These are phyloP conservation scores for Ganoderma sp. DNA, from an alignment of 1,284 basidiomycete genomes.

Conservation along the genomic window DNA sequence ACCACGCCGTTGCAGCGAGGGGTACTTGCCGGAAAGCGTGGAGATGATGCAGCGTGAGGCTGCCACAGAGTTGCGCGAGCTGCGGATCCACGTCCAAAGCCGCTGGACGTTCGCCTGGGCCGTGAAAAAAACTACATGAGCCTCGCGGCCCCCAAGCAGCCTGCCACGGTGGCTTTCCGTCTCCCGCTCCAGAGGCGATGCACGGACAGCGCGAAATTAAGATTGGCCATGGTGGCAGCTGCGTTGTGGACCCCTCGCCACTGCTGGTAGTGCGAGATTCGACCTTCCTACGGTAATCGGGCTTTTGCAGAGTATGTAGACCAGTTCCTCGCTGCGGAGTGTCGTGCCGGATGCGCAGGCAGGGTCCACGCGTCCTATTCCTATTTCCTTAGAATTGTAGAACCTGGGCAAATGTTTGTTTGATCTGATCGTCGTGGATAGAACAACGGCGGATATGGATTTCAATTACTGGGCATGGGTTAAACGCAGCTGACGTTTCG, in stretches of 20 bases:
- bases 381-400: background rate
- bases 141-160: background rate
- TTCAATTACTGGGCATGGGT: background rate
- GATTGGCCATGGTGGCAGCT: background rate
- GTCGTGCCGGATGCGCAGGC: background rate
- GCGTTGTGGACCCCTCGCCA: background rate
- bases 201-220: background rate
- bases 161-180: background rate
- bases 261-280: background rate
- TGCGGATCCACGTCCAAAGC: constrained; percentile 39
- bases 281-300: background rate
- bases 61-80: constrained; percentile 38
- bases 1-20: constrained; percentile 35
- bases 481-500: background rate
- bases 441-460: background rate
- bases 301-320: background rate
- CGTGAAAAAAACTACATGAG: constrained; percentile 34
- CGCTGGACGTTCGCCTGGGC: constrained; percentile 46
- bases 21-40: constrained; percentile 41
- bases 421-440: background rate
- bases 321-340: background rate
- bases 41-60: constrained; percentile 42
- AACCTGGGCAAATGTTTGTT: background rate
- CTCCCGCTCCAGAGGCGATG: constrained; percentile 11
- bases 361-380: background rate